These are phyloP conservation scores for Clavaria fumosa DNA, from an alignment of 768 basidiomycete species.

Conservation along the genomic window DNA sequence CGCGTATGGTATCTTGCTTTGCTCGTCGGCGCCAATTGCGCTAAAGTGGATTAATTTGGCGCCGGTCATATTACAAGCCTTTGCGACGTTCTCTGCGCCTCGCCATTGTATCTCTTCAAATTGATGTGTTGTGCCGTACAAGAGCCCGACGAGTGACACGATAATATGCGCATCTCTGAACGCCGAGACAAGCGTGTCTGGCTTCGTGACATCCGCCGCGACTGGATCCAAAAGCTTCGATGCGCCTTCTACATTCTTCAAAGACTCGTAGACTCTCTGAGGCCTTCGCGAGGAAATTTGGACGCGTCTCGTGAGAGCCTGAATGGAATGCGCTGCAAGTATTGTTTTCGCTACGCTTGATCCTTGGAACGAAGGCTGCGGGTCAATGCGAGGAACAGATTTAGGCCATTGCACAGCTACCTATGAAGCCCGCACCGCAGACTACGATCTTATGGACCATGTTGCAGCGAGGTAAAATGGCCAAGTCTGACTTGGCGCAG, in stretches of 20 bases:
- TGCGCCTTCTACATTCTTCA: conserved; percentile 20
- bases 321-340: conserved; percentile 12
- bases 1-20: conserved; percentile 41
- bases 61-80: conserved; percentile 31
- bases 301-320: conserved; percentile 24
- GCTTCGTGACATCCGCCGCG: conserved; percentile 40
- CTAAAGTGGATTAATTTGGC: conserved; percentile 53
- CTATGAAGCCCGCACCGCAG: conserved; percentile 48
- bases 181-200: conserved; percentile 28
- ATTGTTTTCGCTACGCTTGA: conserved; percentile 44
- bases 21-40: conserved; percentile 55
- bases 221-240: conserved; percentile 26
- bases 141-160: conserved; percentile 54
- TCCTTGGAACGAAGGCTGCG: conserved; percentile 21
- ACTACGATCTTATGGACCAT: conserved; percentile 27
- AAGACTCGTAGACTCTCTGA: conserved; percentile 19
- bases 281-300: conserved; percentile 51
- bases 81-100: conserved; percentile 54
- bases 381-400: neutral
- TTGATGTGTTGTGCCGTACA: conserved; percentile 38
- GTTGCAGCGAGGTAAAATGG: neutral
- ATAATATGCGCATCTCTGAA: conserved; percentile 42
- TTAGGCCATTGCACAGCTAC: conserved; percentile 20
- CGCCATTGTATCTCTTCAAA: conserved; percentile 49
- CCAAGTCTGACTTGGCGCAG: neutral